These are phyloP conservation scores for Inga laurina DNA, from an alignment of 306 rosid genomes.

Conservation along the genomic window DNA sequence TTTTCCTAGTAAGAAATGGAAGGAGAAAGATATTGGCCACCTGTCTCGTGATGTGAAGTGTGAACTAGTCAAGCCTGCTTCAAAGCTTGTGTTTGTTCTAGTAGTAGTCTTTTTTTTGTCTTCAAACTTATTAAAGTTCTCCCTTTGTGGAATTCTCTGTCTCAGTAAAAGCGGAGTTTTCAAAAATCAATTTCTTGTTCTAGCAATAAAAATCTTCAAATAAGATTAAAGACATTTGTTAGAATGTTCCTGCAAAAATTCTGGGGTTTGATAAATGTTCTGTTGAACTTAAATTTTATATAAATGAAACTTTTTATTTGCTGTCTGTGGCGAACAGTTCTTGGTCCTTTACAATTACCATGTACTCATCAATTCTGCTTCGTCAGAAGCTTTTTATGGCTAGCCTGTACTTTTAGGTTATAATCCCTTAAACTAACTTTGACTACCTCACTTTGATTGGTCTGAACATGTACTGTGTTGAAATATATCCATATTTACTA, in stretches of 20 bases:
- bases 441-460: not conserved
- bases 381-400: not conserved
- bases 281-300: not conserved
- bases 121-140: not conserved
- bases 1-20: not conserved
- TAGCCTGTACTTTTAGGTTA: not conserved
- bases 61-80: not conserved
- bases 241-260: not conserved
- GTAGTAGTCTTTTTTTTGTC: not conserved
- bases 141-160: not conserved
- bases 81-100: not conserved
- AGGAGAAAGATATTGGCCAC: not conserved
- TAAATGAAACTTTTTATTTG: not conserved
- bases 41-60: no score
- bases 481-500: conserved; percentile 13
- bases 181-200: not conserved
- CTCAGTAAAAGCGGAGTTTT: conserved; percentile 4
- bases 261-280: not conserved
- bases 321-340: not conserved
- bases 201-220: not conserved
- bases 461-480: conserved; percentile 1
- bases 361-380: not conserved
- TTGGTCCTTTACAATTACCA: not conserved
- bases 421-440: not conserved
- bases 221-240: not conserved